Evolutionary conservation across 1,284 basidiomycete species (phyloP).

Genomic region (Sporisorium exsertum): DNA sequence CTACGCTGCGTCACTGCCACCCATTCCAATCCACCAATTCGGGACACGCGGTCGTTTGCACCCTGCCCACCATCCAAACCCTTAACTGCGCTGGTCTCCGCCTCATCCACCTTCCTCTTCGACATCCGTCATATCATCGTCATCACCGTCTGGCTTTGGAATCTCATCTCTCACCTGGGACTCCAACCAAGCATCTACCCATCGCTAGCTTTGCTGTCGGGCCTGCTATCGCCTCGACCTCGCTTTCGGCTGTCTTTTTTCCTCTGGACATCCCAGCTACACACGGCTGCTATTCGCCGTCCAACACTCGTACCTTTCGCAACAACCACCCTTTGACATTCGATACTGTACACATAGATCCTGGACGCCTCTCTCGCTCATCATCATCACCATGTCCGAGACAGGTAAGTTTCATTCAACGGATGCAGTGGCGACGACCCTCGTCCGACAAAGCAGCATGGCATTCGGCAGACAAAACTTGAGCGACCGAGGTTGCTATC

Average conservation of each 20-base stretch:
- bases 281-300: neutral
- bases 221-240: neutral
- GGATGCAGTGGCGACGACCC: neutral
- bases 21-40: neutral
- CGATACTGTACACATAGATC: neutral
- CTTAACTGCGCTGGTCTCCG: too few relatives aligned
- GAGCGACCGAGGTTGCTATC: neutral
- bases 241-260: neutral
- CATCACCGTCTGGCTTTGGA: neutral
- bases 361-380: neutral
- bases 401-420: conserved; percentile 20
- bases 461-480: neutral
- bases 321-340: neutral
- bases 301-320: neutral
- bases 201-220: neutral
- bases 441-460: conserved; percentile 1
- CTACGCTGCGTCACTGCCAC: neutral
- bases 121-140: conserved; percentile 4
- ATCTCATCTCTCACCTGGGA: neutral
- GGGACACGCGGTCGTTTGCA: neutral
- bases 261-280: too few relatives aligned
- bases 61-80: too few relatives aligned
- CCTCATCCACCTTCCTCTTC: neutral
- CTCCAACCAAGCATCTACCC: neutral
- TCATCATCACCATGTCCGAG: conserved; percentile 26